Percentiles rank a stretch among this genome's conserved stretches.
Conservation (phyloP, 2,329 filamentous ascomycete genomes). For the Stachybotrys elegans region DNA sequence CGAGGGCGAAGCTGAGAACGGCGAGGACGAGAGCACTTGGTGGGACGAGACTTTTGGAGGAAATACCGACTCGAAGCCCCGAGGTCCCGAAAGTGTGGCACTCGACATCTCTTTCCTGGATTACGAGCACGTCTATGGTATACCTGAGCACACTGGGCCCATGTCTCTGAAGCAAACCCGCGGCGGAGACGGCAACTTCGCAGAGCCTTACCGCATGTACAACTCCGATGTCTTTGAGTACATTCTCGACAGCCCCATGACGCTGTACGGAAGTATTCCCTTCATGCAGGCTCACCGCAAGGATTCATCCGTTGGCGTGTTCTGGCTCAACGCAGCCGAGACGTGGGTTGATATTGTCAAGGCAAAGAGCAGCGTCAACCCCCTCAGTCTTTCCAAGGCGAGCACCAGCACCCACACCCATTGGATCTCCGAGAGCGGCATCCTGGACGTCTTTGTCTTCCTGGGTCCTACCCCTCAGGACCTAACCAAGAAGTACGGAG, state of each 20-base stretch:
- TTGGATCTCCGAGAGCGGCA: slow-evolving; percentile 91
- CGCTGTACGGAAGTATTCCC: slow-evolving; percentile 92
- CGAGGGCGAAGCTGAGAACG: slow-evolving; percentile 44
- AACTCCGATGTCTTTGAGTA: slow-evolving; percentile 99
- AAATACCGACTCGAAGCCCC: slow-evolving; percentile 92
- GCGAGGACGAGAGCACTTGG: slow-evolving; percentile 83
- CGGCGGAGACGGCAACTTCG: slow-evolving; percentile 78
- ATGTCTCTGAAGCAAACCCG: slow-evolving; percentile 86
- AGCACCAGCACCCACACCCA: slow-evolving; percentile 82
- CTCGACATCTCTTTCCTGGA: slow-evolving; percentile 89
- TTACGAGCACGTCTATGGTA: slow-evolving; percentile 89
- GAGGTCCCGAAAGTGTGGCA: slow-evolving; percentile 85
- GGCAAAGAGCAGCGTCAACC: slow-evolving; percentile 66
- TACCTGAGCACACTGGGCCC: slow-evolving; percentile 86
- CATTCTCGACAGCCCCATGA: slow-evolving; percentile 95
- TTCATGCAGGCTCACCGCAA: slow-evolving; percentile 97
- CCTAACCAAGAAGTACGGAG: slow-evolving; percentile 75
- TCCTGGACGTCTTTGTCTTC: slow-evolving; percentile 91
- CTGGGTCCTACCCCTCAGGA: slow-evolving; percentile 82
- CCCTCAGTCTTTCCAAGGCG: slow-evolving; percentile 66
- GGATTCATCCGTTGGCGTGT: slow-evolving; percentile 88
- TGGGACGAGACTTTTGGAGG: slow-evolving; percentile 97
- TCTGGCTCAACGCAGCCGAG: slow-evolving; percentile 96
- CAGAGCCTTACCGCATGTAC: slow-evolving; percentile 89
- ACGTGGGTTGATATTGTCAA: slow-evolving; percentile 97